phyloP scores from a whole-genome alignment of 257 asterid genomes.

The Nicotiana tabacum region DNA sequence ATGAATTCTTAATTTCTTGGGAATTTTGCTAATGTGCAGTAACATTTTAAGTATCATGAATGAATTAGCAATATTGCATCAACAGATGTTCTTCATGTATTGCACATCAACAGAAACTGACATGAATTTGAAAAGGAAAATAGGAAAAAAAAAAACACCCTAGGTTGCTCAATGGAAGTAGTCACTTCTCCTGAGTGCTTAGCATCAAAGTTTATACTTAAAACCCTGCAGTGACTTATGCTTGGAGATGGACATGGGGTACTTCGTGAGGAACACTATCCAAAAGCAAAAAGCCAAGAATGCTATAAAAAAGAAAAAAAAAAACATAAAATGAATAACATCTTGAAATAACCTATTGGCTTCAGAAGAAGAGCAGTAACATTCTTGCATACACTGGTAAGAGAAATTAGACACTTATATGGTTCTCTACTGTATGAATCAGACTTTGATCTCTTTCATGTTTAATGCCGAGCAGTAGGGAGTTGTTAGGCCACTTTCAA shows the following conservation, averaged over 20 bases:
- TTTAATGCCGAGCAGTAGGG: slow-evolving; percentile 60
- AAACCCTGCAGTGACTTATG: neutral
- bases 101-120: neutral
- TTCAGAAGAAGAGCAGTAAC: slow-evolving; percentile 18
- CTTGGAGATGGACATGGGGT: neutral
- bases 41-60: neutral
- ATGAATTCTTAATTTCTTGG: neutral
- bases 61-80: neutral
- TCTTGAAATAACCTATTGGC: slow-evolving; percentile 28
- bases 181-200: too few relatives aligned
- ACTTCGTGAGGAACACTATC: neutral
- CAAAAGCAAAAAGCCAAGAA: neutral
- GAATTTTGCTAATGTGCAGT: neutral
- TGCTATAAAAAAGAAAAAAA: neutral
- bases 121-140: neutral
- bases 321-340: neutral
- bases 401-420: neutral
- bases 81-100: neutral
- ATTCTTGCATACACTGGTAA: slow-evolving; percentile 4
- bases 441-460: neutral
- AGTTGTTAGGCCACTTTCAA: slow-evolving; percentile 41
- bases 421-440: neutral
- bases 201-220: neutral
- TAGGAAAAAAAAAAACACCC: neutral
- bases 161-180: neutral